Conservation (phyloP, 1,284 basidiomycete species). For the Phellopilus nigrolimitatus region DNA sequence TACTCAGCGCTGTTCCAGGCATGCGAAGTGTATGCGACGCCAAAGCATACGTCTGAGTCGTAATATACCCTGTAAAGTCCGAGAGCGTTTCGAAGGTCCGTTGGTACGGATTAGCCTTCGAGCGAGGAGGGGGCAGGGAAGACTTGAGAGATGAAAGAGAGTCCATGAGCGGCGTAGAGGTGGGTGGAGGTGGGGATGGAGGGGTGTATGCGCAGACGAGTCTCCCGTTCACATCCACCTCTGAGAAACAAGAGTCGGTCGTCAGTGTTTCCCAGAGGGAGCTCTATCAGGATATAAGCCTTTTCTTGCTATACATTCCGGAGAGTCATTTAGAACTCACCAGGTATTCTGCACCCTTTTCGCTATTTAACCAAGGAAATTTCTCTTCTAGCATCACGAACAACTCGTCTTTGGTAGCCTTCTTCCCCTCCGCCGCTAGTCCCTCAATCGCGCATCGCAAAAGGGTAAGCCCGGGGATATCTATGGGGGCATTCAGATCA, state of each 20-base stretch:
- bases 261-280: constrained; percentile 57
- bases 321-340: constrained; percentile 31
- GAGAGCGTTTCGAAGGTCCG: constrained; percentile 53
- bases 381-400: constrained; percentile 52
- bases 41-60: constrained; percentile 52
- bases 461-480: constrained; percentile 47
- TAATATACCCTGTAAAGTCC: constrained; percentile 64
- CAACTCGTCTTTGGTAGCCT: constrained; percentile 52
- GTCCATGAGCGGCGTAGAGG: constrained; percentile 40
- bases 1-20: constrained; percentile 24
- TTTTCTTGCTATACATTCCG: not conserved
- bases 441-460: constrained; percentile 59
- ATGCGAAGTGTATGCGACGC: constrained; percentile 30
- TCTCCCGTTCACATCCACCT: constrained; percentile 27
- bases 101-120: constrained; percentile 33
- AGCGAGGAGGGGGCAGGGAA: constrained; percentile 36
- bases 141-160: constrained; percentile 44
- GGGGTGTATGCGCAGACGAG: constrained; percentile 49
- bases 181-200: constrained; percentile 33
- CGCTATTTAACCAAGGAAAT: constrained; percentile 50
- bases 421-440: constrained; percentile 37
- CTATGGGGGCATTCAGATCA: constrained; percentile 30
- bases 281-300: constrained; percentile 35
- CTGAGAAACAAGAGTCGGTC: constrained; percentile 44
- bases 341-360: constrained; percentile 47